Percentiles rank a stretch among this genome's conserved stretches.
phyloP scores from a whole-genome alignment of 495 filamentous ascomycete species.

The Pyrenula massariospora region DNA sequence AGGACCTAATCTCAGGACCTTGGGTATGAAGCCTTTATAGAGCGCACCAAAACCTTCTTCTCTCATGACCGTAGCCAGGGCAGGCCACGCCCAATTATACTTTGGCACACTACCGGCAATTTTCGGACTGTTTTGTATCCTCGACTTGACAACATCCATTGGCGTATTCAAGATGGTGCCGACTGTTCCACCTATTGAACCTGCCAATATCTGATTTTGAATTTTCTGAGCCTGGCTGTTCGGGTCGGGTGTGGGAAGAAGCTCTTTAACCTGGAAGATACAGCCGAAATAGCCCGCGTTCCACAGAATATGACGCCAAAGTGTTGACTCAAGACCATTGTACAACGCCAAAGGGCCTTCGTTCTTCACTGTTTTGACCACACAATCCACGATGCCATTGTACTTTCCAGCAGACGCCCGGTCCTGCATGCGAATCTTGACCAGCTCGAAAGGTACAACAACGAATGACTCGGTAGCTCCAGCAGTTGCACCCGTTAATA shows the following conservation, averaged over 20 bases:
- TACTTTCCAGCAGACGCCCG: constrained; percentile 90
- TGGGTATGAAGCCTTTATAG: constrained; percentile 96
- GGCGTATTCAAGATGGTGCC: constrained; percentile 94
- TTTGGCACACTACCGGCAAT: constrained; percentile 69
- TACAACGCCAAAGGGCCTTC: constrained; percentile 87
- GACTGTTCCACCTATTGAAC: constrained; percentile 76
- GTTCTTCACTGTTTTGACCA: constrained; percentile 68
- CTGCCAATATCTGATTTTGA: constrained; percentile 76
- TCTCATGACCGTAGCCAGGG: constrained; percentile 70
- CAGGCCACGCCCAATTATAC: constrained; percentile 96
- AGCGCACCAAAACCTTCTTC: constrained; percentile 89
- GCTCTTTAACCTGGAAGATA: constrained; percentile 85
- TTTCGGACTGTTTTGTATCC: constrained; percentile 87
- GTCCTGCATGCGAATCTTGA: constrained; percentile 96
- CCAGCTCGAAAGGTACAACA: constrained; percentile 85
- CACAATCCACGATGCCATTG: constrained; percentile 83
- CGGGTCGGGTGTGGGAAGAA: constrained; percentile 61
- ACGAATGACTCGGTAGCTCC: constrained; percentile 95
- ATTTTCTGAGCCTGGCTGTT: constrained; percentile 69
- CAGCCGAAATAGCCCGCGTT: constrained; percentile 97
- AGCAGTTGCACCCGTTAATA: constrained; percentile 86
- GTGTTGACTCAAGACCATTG: constrained; percentile 88
- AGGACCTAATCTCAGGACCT: constrained; percentile 80
- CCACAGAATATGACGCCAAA: constrained; percentile 97
- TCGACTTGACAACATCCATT: constrained; percentile 94